These are phyloP conservation scores for Nannochloropsis oceanica DNA, from an alignment of 108 stramenopile species.

Conservation along the genomic window DNA sequence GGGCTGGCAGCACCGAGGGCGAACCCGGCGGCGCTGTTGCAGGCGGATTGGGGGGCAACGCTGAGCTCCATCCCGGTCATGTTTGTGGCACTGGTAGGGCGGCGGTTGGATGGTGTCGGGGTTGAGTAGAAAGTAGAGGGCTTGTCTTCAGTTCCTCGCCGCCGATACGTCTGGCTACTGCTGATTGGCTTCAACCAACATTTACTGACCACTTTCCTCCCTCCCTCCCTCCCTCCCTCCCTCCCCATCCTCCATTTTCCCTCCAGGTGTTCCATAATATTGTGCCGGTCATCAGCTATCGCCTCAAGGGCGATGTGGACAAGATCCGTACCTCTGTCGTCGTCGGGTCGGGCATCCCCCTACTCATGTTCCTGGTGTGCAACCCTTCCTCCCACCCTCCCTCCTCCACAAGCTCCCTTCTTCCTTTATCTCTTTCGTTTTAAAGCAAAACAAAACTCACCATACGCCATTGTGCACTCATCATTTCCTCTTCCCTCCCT, in stretches of 20 bases:
- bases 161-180: no score
- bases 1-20: constrained; percentile 19
- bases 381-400: no score
- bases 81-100: constrained; percentile 47
- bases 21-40: background rate
- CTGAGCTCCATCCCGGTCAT: constrained; percentile 56
- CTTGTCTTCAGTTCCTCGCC: no score
- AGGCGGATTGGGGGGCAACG: constrained; percentile 51
- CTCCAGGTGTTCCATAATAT: constrained; percentile 56
- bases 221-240: background rate
- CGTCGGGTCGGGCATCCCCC: constrained; percentile 52
- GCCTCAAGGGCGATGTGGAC: constrained; percentile 55
- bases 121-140: no score
- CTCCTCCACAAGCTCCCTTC: no score
- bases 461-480: no score
- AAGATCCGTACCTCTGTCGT: constrained; percentile 56
- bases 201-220: no score
- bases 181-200: no score
- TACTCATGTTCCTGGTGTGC: constrained; percentile 65
- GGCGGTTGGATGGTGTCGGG: background rate
- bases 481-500: no score
- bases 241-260: background rate
- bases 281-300: constrained; percentile 58
- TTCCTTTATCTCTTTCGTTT: no score
- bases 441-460: no score